Conservation (phyloP, 2,329 filamentous ascomycete genomes). For the Hirsutella rhossiliensis region DNA sequence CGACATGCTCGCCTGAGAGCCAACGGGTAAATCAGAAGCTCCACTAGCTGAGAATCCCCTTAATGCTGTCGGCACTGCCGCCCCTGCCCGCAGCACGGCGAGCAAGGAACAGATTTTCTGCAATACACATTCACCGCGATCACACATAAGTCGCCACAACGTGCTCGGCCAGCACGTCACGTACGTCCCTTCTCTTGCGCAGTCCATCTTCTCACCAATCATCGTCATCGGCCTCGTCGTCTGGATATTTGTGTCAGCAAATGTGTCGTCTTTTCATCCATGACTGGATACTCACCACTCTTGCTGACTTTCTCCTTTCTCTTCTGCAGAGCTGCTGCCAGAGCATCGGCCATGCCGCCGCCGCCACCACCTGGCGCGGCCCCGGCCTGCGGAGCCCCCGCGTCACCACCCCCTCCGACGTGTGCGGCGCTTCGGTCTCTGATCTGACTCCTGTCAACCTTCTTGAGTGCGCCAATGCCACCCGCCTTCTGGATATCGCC, state of each 20-base stretch:
- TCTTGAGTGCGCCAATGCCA: slow-evolving; percentile 57
- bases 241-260: slow-evolving; percentile 27
- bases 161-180: too few relatives aligned
- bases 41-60: too few relatives aligned
- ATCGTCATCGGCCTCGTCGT: slow-evolving; percentile 67
- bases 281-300: slow-evolving; percentile 59
- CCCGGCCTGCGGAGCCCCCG: slow-evolving; percentile 33
- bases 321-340: slow-evolving; percentile 66
- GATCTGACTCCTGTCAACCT: slow-evolving; percentile 60
- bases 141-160: too few relatives aligned
- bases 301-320: slow-evolving; percentile 90
- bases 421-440: slow-evolving; percentile 56
- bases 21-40: too few relatives aligned
- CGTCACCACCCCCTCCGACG: slow-evolving; percentile 38
- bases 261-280: not conserved
- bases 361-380: slow-evolving; percentile 39
- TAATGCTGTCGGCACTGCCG: too few relatives aligned
- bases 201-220: slow-evolving; percentile 39
- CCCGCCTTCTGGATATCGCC: slow-evolving; percentile 62
- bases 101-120: too few relatives aligned
- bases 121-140: too few relatives aligned
- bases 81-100: too few relatives aligned
- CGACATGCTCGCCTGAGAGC: too few relatives aligned
- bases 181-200: too few relatives aligned
- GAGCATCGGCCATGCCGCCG: slow-evolving; percentile 66